Percentiles rank a stretch among this genome's conserved stretches.
These are phyloP conservation scores for Myxozyma vanderwaltii DNA, from an alignment of 805 yeast species.

Conservation along the genomic window DNA sequence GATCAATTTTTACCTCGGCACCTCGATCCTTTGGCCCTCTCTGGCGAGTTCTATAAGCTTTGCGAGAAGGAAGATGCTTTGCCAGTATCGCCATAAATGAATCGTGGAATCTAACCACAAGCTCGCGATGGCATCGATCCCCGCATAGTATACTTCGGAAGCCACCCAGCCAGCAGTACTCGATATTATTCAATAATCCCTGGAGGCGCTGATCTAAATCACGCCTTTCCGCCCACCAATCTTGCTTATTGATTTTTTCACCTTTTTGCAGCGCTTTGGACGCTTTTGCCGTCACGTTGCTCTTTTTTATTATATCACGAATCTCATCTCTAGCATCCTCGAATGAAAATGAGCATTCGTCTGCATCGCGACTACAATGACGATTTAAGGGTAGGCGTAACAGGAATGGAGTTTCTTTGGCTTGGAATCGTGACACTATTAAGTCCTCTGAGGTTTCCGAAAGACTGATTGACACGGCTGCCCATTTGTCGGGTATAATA, in stretches of 20 bases:
- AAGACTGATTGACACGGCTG: conserved; percentile 60
- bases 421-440: conserved; percentile 51
- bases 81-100: conserved; percentile 48
- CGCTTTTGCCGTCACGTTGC: conserved; percentile 52
- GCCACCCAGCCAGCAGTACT: conserved; percentile 75
- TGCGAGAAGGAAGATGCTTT: conserved; percentile 54
- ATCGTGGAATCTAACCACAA: conserved; percentile 43
- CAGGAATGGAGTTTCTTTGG: conserved; percentile 47
- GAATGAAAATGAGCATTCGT: conserved; percentile 49
- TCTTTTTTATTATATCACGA: conserved; percentile 55
- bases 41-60: conserved; percentile 37
- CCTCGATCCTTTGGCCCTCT: conserved; percentile 11
- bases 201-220: conserved; percentile 59
- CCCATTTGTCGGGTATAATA: conserved; percentile 55
- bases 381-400: conserved; percentile 64
- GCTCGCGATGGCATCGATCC: conserved; percentile 37
- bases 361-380: conserved; percentile 50
- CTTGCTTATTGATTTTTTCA: conserved; percentile 54
- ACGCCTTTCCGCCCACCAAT: conserved; percentile 79
- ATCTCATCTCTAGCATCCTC: conserved; percentile 52
- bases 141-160: conserved; percentile 63
- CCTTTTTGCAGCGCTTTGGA: conserved; percentile 16
- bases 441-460: conserved; percentile 62
- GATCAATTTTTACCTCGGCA: conserved; percentile 45
- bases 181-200: conserved; percentile 58